A percentile compares a stretch with the other conserved stretches of the same genome.
Evolutionary conservation across 257 asterid genomes (phyloP).

Genomic region (Ocimum tenuiflorum): DNA sequence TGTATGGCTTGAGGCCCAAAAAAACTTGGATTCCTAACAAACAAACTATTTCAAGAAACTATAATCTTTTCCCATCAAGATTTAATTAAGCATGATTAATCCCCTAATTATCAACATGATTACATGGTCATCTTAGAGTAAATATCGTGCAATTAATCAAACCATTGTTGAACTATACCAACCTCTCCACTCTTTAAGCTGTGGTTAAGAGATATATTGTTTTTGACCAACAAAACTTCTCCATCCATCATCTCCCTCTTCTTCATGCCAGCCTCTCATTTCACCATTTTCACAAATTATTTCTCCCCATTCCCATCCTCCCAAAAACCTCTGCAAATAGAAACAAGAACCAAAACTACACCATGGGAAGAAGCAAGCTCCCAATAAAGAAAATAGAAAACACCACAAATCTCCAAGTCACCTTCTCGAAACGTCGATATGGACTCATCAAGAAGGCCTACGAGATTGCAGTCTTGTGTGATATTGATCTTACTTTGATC

Average conservation of each 20-base stretch:
- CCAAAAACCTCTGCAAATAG: neutral
- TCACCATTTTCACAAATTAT: slow-evolving; percentile 10
- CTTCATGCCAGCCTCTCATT: neutral
- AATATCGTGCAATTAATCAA: slow-evolving; percentile 13
- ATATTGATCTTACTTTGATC: slow-evolving; percentile 59
- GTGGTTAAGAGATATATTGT: slow-evolving; percentile 11
- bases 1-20: no score
- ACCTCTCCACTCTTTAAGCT: slow-evolving; percentile 28
- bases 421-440: slow-evolving; percentile 76
- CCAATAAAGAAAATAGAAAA: slow-evolving; percentile 74
- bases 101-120: neutral
- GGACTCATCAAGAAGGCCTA: slow-evolving; percentile 76
- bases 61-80: no score
- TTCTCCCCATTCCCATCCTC: neutral
- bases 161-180: slow-evolving; percentile 2
- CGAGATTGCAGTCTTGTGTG: slow-evolving; percentile 65
- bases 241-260: slow-evolving; percentile 20
- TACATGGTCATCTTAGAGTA: slow-evolving; percentile 20
- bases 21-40: no score
- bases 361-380: slow-evolving; percentile 73
- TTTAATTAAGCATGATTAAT: no score
- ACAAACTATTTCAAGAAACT: no score
- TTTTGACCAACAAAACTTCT: slow-evolving; percentile 28
- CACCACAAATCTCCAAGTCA: slow-evolving; percentile 65
- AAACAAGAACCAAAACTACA: no score